A percentile compares a stretch with the other conserved stretches of the same genome.
Conservation (phyloP, 2,329 filamentous ascomycete genomes). For the Beauveria sp. region DNA sequence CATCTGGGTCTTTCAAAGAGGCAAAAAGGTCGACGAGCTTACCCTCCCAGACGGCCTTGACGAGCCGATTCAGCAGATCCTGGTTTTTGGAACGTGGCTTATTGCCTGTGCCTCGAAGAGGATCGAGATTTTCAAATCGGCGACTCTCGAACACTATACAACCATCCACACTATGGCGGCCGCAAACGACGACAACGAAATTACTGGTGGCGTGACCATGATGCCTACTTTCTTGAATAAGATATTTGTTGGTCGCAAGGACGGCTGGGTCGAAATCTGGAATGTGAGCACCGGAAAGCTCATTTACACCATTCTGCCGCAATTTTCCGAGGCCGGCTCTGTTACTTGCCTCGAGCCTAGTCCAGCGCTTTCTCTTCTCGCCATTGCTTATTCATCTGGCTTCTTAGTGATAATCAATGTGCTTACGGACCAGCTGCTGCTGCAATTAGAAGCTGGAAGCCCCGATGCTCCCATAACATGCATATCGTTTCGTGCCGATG, state of each 20-base stretch:
- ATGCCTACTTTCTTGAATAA: constrained; percentile 98
- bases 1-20: constrained; percentile 87
- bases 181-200: constrained; percentile 52
- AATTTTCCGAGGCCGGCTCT: constrained; percentile 61
- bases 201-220: constrained; percentile 72
- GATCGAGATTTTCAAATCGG: constrained; percentile 84
- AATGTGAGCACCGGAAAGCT: constrained; percentile 89
- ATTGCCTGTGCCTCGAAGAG: constrained; percentile 68
- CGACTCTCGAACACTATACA: constrained; percentile 82
- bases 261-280: constrained; percentile 94
- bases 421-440: constrained; percentile 63
- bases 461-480: constrained; percentile 63
- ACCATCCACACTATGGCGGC: constrained; percentile 58
- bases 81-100: constrained; percentile 88
- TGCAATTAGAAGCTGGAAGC: constrained; percentile 61
- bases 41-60: constrained; percentile 56
- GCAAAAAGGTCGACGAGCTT: constrained; percentile 74
- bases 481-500: constrained; percentile 87
- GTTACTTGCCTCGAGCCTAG: constrained; percentile 85
- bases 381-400: constrained; percentile 79
- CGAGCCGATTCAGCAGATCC: constrained; percentile 67
- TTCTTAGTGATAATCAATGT: constrained; percentile 76
- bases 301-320: constrained; percentile 81
- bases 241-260: constrained; percentile 77
- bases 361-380: constrained; percentile 76